These are phyloP conservation scores for Fraxinus velutina DNA, from an alignment of 305 asterid genomes.

Conservation along the genomic window DNA sequence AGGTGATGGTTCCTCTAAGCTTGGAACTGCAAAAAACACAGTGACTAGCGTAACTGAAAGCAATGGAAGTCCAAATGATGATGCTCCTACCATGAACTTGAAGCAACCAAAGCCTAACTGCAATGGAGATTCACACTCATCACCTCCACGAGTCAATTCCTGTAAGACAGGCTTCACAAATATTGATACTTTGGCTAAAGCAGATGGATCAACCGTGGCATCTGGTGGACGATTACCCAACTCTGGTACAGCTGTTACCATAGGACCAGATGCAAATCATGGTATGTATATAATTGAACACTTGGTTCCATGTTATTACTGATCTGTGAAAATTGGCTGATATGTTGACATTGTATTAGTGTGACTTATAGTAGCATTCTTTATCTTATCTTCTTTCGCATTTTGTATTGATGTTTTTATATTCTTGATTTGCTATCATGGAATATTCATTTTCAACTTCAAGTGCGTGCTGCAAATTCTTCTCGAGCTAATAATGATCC, in stretches of 20 bases:
- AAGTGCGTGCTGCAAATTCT: slow-evolving; percentile 46
- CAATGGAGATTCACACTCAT: slow-evolving; percentile 56
- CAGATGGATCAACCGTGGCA: slow-evolving; percentile 37
- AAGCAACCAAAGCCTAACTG: slow-evolving; percentile 53
- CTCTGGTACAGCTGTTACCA: slow-evolving; percentile 40
- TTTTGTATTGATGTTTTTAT: background rate
- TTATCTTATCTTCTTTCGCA: background rate
- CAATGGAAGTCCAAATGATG: slow-evolving; percentile 57
- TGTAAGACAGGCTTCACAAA: slow-evolving; percentile 39
- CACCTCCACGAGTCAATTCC: slow-evolving; percentile 44
- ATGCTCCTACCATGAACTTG: slow-evolving; percentile 42
- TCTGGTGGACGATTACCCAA: slow-evolving; percentile 47
- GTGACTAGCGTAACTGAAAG: slow-evolving; percentile 46
- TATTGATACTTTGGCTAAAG: slow-evolving; percentile 47
- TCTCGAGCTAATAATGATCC: slow-evolving; percentile 45
- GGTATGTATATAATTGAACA: slow-evolving; percentile 31
- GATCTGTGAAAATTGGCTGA: slow-evolving; percentile 15
- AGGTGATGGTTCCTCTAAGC: slow-evolving; percentile 49
- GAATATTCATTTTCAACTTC: slow-evolving; percentile 28
- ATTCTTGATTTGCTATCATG: slow-evolving; percentile 19
- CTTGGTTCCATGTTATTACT: slow-evolving; percentile 16
- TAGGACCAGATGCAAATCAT: slow-evolving; percentile 43
- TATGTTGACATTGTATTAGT: slow-evolving; percentile 4
- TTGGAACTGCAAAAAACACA: slow-evolving; percentile 32
- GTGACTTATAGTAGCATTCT: background rate